phyloP scores from a whole-genome alignment of 768 basidiomycete genomes.

The Auricularia auricula-judae region DNA sequence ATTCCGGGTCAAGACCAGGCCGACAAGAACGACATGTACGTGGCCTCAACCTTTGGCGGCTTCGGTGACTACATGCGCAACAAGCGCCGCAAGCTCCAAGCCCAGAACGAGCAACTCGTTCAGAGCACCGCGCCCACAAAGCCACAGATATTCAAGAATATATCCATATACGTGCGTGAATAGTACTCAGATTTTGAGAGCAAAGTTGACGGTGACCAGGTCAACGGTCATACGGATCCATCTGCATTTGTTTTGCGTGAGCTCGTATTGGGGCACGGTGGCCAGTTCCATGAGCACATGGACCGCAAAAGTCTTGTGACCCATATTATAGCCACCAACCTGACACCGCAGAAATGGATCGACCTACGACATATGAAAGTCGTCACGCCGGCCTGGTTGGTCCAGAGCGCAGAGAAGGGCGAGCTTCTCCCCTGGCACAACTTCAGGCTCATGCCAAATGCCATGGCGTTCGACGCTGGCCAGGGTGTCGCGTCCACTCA shows the following conservation, averaged over 20 bases:
- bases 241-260: conserved; percentile 76
- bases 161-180: conserved; percentile 72
- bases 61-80: conserved; percentile 84
- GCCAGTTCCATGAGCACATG: conserved; percentile 73
- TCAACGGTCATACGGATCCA: conserved; percentile 84
- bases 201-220: conserved; percentile 30
- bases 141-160: conserved; percentile 54
- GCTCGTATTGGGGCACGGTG: conserved; percentile 75
- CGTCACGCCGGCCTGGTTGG: conserved; percentile 79
- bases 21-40: conserved; percentile 40
- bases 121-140: conserved; percentile 15
- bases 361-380: conserved; percentile 90
- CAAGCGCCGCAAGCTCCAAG: conserved; percentile 83
- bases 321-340: conserved; percentile 82
- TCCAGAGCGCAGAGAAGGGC: conserved; percentile 61
- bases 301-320: conserved; percentile 71
- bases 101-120: conserved; percentile 48
- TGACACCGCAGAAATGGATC: conserved; percentile 80
- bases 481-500: not conserved
- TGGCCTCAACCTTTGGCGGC: conserved; percentile 67
- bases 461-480: conserved; percentile 1
- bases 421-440: conserved; percentile 69
- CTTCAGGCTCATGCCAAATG: conserved; percentile 29
- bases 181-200: not conserved
- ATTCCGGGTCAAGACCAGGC: not conserved